Evolutionary conservation across 202 grass and related monocot species (phyloP).

Genomic region (Sporobolus alterniflorus): DNA sequence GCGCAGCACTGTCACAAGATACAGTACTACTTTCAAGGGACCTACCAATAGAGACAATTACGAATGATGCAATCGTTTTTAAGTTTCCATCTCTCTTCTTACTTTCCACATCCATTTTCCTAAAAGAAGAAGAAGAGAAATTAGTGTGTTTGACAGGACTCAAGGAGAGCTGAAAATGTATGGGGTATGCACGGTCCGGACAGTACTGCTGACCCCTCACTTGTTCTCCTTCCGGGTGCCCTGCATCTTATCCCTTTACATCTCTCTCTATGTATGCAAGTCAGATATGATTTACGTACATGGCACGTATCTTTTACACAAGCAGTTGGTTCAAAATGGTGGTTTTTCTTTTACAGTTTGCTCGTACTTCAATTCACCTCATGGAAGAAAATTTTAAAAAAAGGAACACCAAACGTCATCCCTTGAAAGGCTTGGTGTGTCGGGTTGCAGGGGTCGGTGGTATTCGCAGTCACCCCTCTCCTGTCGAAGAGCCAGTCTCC

Average conservation of each 20-base stretch:
- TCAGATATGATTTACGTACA: neutral
- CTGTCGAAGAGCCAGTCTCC: conserved; percentile 86
- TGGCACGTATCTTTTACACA: neutral
- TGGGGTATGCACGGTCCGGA: no score
- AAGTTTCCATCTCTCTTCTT: no score
- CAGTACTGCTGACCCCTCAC: no score
- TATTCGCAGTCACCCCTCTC: conserved; percentile 64
- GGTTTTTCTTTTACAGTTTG: neutral
- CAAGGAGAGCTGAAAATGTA: no score
- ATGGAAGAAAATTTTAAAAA: neutral
- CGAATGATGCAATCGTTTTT: no score
- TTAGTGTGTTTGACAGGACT: no score
- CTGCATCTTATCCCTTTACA: no score
- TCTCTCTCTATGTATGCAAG: neutral
- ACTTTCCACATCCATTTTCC: no score
- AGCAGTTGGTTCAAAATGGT: neutral
- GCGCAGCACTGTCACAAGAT: no score
- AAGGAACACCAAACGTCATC: conserved; percentile 15
- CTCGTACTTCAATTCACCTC: neutral
- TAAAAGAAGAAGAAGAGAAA: no score
- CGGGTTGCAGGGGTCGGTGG: conserved; percentile 78
- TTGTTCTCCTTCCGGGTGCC: neutral
- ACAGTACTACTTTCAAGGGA: no score
- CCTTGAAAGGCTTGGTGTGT: conserved; percentile 60
- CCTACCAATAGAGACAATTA: no score